Conservation (phyloP, 2,329 filamentous ascomycete genomes). For the Penicillium sp. region DNA sequence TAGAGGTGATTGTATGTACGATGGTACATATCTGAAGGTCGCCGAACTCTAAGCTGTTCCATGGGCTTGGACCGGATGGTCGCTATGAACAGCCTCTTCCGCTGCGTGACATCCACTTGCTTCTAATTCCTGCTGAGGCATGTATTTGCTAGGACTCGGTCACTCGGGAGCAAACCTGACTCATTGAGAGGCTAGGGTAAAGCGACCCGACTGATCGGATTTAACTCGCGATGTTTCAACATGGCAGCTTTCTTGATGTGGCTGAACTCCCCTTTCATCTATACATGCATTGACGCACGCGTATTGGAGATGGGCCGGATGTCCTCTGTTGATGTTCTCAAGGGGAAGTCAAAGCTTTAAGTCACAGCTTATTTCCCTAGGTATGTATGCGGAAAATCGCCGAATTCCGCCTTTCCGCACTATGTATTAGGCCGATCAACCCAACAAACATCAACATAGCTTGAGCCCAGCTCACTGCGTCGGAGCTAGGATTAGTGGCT, state of each 20-base stretch:
- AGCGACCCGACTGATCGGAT: background rate
- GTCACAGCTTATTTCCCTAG: slow-evolving; percentile 1
- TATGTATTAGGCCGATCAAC: slow-evolving; percentile 3
- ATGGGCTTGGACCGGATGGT: background rate
- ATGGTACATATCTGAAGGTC: too few relatives aligned
- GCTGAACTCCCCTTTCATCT: background rate
- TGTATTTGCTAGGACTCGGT: background rate
- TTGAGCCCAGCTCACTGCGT: slow-evolving; percentile 3
- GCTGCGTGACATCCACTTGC: slow-evolving; percentile 1
- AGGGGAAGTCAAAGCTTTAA: slow-evolving; percentile 5
- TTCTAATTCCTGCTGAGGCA: too few relatives aligned
- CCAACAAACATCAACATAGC: background rate
- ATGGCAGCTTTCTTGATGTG: background rate
- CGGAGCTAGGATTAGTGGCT: slow-evolving; percentile 5
- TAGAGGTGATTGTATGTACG: background rate
- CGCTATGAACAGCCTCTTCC: background rate
- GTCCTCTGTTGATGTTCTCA: background rate
- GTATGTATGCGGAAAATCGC: background rate
- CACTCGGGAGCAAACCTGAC: background rate
- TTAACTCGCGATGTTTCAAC: background rate
- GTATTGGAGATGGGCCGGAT: background rate
- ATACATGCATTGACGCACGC: background rate
- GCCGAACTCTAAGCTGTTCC: background rate
- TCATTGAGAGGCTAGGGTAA: background rate
- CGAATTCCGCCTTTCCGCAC: background rate